These are phyloP conservation scores for Pulveroboletus sp. DNA, from an alignment of 768 basidiomycete genomes.

Conservation along the genomic window DNA sequence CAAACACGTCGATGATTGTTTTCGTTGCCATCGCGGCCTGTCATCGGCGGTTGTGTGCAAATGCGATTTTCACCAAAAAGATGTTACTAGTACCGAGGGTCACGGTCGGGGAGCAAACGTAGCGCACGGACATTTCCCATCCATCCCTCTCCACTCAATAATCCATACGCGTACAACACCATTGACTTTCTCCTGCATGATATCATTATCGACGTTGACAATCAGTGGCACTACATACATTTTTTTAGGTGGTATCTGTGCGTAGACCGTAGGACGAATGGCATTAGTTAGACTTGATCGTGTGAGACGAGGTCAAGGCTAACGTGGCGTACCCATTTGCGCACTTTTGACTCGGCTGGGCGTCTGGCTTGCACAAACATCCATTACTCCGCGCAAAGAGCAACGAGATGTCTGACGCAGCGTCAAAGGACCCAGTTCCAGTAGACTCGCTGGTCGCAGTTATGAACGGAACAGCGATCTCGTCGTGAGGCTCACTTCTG, in stretches of 20 bases:
- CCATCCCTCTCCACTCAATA: slow-evolving; percentile 27
- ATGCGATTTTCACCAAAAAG: slow-evolving; percentile 14
- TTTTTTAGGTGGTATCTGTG: neutral
- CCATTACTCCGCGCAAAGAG: neutral
- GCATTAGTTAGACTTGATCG: neutral
- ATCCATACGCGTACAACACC: slow-evolving; percentile 22
- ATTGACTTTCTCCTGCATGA: slow-evolving; percentile 23
- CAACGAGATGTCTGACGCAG: slow-evolving; percentile 20
- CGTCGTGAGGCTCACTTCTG: slow-evolving; percentile 26
- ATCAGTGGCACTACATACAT: slow-evolving; percentile 11
- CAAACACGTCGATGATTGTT: too few species aligned
- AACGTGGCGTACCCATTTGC: too few species aligned
- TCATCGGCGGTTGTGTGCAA: neutral
- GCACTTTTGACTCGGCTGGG: slow-evolving; percentile 3
- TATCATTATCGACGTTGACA: slow-evolving; percentile 26
- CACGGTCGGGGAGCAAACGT: slow-evolving; percentile 33
- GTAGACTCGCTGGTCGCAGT: slow-evolving; percentile 28
- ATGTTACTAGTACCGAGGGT: slow-evolving; percentile 27
- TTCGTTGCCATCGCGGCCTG: neutral
- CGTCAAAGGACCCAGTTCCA: slow-evolving; percentile 21
- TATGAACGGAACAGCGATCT: slow-evolving; percentile 26
- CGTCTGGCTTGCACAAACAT: neutral
- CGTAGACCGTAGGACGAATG: slow-evolving; percentile 1
- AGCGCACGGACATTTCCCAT: slow-evolving; percentile 36
- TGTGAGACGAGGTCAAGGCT: too few species aligned